Evolutionary conservation across 768 basidiomycete species (phyloP).

Genomic region (Amanita subjunquillea): DNA sequence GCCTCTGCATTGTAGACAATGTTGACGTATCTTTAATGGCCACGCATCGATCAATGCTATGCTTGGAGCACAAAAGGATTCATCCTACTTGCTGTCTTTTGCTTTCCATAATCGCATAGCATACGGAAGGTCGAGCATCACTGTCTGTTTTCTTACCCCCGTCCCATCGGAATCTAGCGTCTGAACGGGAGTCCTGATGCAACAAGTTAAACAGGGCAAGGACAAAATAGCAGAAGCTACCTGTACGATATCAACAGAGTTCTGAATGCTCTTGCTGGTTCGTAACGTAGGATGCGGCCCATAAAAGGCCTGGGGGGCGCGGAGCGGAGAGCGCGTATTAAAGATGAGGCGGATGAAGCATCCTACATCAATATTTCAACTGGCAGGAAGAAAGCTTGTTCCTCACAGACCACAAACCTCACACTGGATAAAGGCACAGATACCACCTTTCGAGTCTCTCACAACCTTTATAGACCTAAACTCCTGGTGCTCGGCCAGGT

Average conservation of each 20-base stretch:
- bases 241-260: conserved; percentile 70
- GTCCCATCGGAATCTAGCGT: conserved; percentile 14
- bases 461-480: conserved; percentile 64
- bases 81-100: conserved; percentile 37
- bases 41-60: background rate
- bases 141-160: conserved; percentile 13
- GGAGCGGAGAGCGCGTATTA: conserved; percentile 52
- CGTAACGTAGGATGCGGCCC: conserved; percentile 67
- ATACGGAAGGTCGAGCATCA: conserved; percentile 39
- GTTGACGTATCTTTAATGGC: conserved; percentile 23
- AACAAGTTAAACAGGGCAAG: background rate
- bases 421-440: conserved; percentile 83
- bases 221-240: conserved; percentile 20
- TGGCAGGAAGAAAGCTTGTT: background rate
- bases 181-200: conserved; percentile 27
- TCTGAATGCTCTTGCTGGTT: conserved; percentile 67
- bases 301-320: conserved; percentile 51
- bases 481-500: conserved; percentile 56
- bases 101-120: conserved; percentile 55
- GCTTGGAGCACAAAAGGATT: background rate
- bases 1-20: conserved; percentile 52
- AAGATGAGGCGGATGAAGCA: conserved; percentile 40
- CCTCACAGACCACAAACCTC: conserved; percentile 34
- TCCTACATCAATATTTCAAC: conserved; percentile 27
- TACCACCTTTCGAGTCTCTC: conserved; percentile 65